Evolutionary conservation across 345 rosid species (phyloP).

Genomic region (Stellera chamaejasme): DNA sequence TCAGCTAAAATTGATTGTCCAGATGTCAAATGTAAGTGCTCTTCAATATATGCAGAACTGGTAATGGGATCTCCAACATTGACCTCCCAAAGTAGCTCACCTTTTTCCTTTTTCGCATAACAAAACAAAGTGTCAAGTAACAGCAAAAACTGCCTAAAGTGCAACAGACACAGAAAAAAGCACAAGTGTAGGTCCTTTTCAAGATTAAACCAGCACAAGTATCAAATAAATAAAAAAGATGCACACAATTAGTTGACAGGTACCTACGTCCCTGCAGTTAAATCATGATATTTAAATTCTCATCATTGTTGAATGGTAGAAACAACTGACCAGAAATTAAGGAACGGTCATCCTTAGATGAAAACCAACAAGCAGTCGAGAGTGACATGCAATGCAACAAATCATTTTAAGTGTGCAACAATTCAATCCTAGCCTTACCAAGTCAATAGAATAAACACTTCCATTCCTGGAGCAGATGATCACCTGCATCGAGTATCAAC

Average conservation of each 20-base stretch:
- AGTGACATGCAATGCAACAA: constrained; percentile 3
- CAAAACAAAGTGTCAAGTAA: no score
- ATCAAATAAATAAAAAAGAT: not conserved
- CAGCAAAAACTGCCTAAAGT: constrained; percentile 6
- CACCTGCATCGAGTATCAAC: constrained; percentile 32
- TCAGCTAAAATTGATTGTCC: constrained; percentile 28
- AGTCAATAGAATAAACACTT: constrained; percentile 58
- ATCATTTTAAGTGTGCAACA: not conserved
- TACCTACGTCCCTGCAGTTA: no score
- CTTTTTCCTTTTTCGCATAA: constrained; percentile 48
- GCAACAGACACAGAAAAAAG: not conserved
- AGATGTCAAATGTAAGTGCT: constrained; percentile 50
- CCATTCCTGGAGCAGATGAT: constrained; percentile 85
- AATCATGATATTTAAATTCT: not conserved
- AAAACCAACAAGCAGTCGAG: not conserved
- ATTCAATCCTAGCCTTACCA: constrained; percentile 28
- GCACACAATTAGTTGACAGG: constrained; percentile 2
- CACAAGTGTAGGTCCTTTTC: not conserved
- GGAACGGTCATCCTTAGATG: not conserved
- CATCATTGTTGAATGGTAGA: constrained; percentile 3
- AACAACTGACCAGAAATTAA: not conserved
- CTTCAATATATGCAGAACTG: constrained; percentile 84
- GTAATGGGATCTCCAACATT: constrained; percentile 67
- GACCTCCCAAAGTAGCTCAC: constrained; percentile 59
- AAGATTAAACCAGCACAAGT: constrained; percentile 1